Conservation (phyloP, 202 grass and related monocot species). For the Panicum virgatum region DNA sequence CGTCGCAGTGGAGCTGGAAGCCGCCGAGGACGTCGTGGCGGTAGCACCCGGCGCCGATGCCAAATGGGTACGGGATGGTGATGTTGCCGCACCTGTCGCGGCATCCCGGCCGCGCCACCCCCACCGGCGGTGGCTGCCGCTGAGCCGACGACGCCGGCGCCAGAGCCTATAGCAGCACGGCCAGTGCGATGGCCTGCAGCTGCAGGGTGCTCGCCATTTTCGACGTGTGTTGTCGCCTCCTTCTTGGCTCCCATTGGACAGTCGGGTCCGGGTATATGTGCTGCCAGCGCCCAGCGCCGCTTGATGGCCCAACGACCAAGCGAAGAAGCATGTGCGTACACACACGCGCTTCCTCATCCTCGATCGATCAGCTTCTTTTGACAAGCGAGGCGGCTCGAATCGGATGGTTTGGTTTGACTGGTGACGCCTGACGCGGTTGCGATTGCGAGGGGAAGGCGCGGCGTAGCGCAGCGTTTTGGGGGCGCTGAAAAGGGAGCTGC, state of each 20-base stretch:
- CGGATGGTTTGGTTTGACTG: neutral
- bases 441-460: too few species aligned
- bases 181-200: neutral
- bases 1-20: slow-evolving; percentile 35
- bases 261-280: neutral
- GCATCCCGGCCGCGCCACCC: slow-evolving; percentile 7
- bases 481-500: neutral
- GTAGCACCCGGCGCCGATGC: slow-evolving; percentile 42
- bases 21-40: neutral
- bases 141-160: neutral
- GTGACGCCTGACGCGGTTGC: too few species aligned
- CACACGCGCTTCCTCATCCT: too few species aligned
- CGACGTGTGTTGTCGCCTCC: neutral
- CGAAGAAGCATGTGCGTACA: neutral
- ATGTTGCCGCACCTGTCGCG: slow-evolving; percentile 44
- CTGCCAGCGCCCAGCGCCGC: neutral
- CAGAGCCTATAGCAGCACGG: neutral
- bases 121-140: neutral
- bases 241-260: too few species aligned
- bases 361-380: neutral
- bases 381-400: neutral
- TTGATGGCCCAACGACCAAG: neutral
- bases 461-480: neutral
- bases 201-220: neutral
- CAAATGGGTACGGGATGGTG: slow-evolving; percentile 49